Evolutionary conservation across 2,329 filamentous ascomycete genomes (phyloP).

Genomic region (Pestalotiopsis fici): DNA sequence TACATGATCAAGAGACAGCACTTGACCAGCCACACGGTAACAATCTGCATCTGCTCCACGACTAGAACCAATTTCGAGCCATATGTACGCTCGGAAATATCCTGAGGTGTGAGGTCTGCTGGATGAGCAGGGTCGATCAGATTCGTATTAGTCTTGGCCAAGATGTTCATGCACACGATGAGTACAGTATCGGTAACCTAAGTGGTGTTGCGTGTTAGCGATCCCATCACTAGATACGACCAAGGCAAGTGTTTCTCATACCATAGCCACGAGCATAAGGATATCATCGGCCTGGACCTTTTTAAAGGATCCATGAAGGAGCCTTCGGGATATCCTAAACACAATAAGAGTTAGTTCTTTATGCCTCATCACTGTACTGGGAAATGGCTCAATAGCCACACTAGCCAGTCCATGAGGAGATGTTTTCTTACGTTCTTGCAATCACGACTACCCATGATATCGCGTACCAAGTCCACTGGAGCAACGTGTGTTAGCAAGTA

Average conservation of each 20-base stretch:
- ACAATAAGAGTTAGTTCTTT: background rate
- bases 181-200: slow-evolving; percentile 5
- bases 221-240: background rate
- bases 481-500: no score
- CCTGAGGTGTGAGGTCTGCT: slow-evolving; percentile 41
- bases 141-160: slow-evolving; percentile 4
- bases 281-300: slow-evolving; percentile 8
- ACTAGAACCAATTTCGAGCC: slow-evolving; percentile 66
- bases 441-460: slow-evolving; percentile 1
- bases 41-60: slow-evolving; percentile 63
- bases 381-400: background rate
- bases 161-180: slow-evolving; percentile 6
- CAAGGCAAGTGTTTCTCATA: background rate
- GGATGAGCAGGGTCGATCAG: slow-evolving; percentile 3
- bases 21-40: slow-evolving; percentile 59
- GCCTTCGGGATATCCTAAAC: slow-evolving; percentile 4
- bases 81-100: slow-evolving; percentile 40
- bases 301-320: slow-evolving; percentile 7
- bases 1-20: slow-evolving; percentile 59
- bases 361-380: background rate
- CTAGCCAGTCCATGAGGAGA: background rate
- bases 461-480: slow-evolving; percentile 5
- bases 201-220: background rate
- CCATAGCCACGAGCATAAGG: slow-evolving; percentile 9
- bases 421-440: slow-evolving; percentile 3